phyloP scores from a whole-genome alignment of 2,329 filamentous ascomycete species.

The Lojkania enalia region DNA sequence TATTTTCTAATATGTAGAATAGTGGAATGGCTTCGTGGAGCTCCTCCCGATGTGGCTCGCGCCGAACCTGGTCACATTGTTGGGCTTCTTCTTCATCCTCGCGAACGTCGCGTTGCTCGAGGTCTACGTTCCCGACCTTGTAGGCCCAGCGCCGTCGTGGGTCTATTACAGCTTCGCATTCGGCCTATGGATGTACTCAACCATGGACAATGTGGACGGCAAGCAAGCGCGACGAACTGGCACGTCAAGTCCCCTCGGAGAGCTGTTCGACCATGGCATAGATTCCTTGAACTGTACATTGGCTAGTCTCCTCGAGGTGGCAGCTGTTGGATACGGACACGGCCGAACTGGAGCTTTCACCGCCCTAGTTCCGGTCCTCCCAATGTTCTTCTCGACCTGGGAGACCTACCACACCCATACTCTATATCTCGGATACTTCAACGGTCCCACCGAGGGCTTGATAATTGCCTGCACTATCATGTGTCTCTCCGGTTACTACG shows the following conservation, averaged over 20 bases:
- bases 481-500: slow-evolving; percentile 83
- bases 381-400: slow-evolving; percentile 99
- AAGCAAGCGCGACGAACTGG: slow-evolving; percentile 95
- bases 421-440: slow-evolving; percentile 92
- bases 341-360: slow-evolving; percentile 88
- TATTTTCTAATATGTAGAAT: slow-evolving; percentile 32
- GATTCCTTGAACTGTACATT: slow-evolving; percentile 97
- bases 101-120: slow-evolving; percentile 76
- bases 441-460: slow-evolving; percentile 93
- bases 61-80: slow-evolving; percentile 93
- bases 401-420: slow-evolving; percentile 99
- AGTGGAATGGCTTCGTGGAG: slow-evolving; percentile 98
- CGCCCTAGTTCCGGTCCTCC: slow-evolving; percentile 83
- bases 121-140: slow-evolving; percentile 83
- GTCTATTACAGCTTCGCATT: slow-evolving; percentile 94
- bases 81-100: slow-evolving; percentile 94
- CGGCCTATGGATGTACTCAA: slow-evolving; percentile 97
- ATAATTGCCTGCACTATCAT: slow-evolving; percentile 87
- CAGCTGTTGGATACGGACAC: slow-evolving; percentile 87
- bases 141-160: slow-evolving; percentile 88
- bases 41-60: slow-evolving; percentile 93
- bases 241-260: slow-evolving; percentile 90
- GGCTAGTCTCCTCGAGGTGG: slow-evolving; percentile 85
- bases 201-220: slow-evolving; percentile 98
- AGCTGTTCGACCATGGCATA: slow-evolving; percentile 98